A percentile compares a stretch with the other conserved stretches of the same genome.
phyloP scores from a whole-genome alignment of 768 basidiomycete genomes.

The Boletus tylopilopsis region DNA sequence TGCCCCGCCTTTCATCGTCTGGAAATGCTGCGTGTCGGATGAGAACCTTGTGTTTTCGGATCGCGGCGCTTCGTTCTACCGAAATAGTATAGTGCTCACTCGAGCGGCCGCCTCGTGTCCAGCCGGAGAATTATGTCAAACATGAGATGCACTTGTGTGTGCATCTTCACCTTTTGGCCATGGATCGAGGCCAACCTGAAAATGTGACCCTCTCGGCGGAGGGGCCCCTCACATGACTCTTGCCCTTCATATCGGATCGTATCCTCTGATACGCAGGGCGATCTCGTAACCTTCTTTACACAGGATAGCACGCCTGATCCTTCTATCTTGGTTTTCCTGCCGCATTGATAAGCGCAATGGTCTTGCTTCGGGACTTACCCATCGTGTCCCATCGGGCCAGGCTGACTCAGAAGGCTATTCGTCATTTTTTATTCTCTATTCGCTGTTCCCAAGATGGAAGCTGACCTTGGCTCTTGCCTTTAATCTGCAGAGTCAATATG shows the following conservation, averaged over 20 bases:
- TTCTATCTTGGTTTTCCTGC: conserved; percentile 10
- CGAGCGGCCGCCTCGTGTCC: conserved; percentile 19
- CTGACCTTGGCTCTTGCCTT: conserved; percentile 19
- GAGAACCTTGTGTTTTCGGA: conserved; percentile 3
- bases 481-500: conserved; percentile 68
- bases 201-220: conserved; percentile 4
- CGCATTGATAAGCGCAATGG: conserved; percentile 10
- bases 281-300: conserved; percentile 8
- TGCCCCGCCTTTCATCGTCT: not conserved
- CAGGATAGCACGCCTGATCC: conserved; percentile 10
- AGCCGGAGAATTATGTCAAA: conserved; percentile 1
- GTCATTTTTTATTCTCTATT: not conserved
- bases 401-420: conserved; percentile 6
- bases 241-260: conserved; percentile 7
- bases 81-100: conserved; percentile 6
- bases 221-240: conserved; percentile 9
- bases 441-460: conserved; percentile 9
- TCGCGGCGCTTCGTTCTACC: conserved; percentile 1
- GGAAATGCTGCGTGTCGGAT: not conserved
- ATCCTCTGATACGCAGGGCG: conserved; percentile 8
- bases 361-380: conserved; percentile 6
- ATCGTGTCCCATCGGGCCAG: conserved; percentile 5
- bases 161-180: conserved; percentile 4
- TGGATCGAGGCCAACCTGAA: conserved; percentile 2
- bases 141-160: conserved; percentile 1